Evolutionary conservation across 164 flowering plant genomes (phyloP).

Genomic region (Annona squamosa): DNA sequence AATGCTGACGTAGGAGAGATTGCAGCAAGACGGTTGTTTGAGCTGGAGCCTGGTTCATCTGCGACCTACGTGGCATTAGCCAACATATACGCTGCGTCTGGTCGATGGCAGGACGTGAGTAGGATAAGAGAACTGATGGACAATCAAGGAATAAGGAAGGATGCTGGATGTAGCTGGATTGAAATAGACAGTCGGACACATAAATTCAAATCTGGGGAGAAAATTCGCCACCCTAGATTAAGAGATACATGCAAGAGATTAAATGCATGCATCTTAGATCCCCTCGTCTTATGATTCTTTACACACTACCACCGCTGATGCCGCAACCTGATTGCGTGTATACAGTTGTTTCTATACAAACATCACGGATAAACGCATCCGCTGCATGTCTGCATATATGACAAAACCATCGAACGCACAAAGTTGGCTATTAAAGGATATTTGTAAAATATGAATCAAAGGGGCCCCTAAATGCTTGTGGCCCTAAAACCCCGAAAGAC

Average conservation of each 20-base stretch:
- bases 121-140: slow-evolving; percentile 4
- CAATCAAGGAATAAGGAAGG: slow-evolving; percentile 2
- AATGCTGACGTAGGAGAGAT: slow-evolving; percentile 53
- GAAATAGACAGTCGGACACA: slow-evolving; percentile 3
- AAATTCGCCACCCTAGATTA: neutral
- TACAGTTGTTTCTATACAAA: too few species aligned
- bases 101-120: neutral
- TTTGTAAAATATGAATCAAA: neutral
- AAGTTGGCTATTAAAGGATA: neutral
- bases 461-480: too few species aligned
- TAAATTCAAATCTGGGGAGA: neutral
- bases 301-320: neutral
- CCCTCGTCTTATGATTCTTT: neutral
- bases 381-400: too few species aligned
- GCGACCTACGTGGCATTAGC: slow-evolving; percentile 53
- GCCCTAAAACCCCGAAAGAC: neutral
- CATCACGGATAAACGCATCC: too few species aligned
- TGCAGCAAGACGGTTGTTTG: slow-evolving; percentile 60
- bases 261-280: neutral
- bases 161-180: slow-evolving; percentile 18
- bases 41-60: slow-evolving; percentile 73
- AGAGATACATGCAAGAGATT: neutral
- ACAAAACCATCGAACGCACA: neutral
- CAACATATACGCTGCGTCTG: slow-evolving; percentile 8
- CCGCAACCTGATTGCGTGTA: neutral